Conservation (phyloP, 345 rosid genomes). For the Salix brachista region DNA sequence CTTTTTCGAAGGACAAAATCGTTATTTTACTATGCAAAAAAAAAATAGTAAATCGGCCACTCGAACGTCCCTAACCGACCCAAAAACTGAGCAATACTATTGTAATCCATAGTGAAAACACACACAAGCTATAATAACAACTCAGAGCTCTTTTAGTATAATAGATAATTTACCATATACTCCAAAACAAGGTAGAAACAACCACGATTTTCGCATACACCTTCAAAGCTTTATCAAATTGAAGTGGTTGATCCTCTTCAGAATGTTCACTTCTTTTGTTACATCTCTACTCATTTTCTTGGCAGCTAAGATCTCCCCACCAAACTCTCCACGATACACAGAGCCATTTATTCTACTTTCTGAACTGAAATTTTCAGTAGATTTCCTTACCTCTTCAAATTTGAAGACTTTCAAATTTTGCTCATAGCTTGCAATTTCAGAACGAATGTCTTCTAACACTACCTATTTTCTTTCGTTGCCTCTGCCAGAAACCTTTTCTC, state of each 20-base stretch:
- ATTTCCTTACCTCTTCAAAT: conserved; percentile 33
- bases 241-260: conserved; percentile 45
- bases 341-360: conserved; percentile 36
- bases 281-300: conserved; percentile 32
- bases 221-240: conserved; percentile 38
- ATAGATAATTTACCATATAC: conserved; percentile 1
- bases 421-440: conserved; percentile 44
- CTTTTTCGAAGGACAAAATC: no score
- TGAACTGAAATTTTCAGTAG: conserved; percentile 38
- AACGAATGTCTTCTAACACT: conserved; percentile 25
- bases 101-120: no score
- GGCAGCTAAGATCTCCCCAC: conserved; percentile 34
- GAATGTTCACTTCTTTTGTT: conserved; percentile 39
- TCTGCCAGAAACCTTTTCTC: background rate
- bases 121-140: no score
- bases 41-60: no score
- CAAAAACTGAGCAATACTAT: no score
- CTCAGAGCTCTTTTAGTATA: no score
- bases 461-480: conserved; percentile 7
- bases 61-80: no score
- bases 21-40: no score
- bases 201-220: conserved; percentile 30
- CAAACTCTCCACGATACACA: conserved; percentile 35
- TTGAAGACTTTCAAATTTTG: conserved; percentile 26
- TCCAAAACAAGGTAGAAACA: conserved; percentile 38